A percentile compares a stretch with the other conserved stretches of the same genome.
These are phyloP conservation scores for Boletus calvinii DNA, from an alignment of 1,284 basidiomycete genomes.

Conservation along the genomic window DNA sequence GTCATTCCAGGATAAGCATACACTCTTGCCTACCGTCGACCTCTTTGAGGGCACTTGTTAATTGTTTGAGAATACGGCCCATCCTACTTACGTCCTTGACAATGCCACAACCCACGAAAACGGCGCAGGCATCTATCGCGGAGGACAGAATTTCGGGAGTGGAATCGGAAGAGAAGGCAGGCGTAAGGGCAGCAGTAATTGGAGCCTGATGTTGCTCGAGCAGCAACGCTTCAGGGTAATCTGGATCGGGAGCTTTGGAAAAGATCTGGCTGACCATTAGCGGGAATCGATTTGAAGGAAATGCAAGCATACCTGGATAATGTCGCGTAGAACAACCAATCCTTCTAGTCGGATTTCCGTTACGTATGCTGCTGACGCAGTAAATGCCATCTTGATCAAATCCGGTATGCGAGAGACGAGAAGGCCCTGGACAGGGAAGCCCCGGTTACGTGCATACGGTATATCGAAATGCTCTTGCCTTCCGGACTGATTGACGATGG, in stretches of 20 bases:
- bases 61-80: constrained; percentile 91
- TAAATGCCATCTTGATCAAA: constrained; percentile 97
- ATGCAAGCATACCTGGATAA: constrained; percentile 73
- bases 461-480: constrained; percentile 82
- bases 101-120: constrained; percentile 95
- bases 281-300: neutral
- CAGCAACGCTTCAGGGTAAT: constrained; percentile 86
- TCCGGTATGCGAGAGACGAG: constrained; percentile 86
- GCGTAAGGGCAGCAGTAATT: constrained; percentile 96
- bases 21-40: constrained; percentile 62
- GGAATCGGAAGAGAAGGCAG: constrained; percentile 92
- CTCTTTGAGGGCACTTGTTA: constrained; percentile 88
- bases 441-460: constrained; percentile 54
- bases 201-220: constrained; percentile 99
- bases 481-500: constrained; percentile 70
- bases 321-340: constrained; percentile 84
- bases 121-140: constrained; percentile 91
- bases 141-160: constrained; percentile 94
- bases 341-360: constrained; percentile 96
- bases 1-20: neutral
- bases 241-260: constrained; percentile 84
- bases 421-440: constrained; percentile 50
- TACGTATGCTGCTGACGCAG: constrained; percentile 93
- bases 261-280: constrained; percentile 61
- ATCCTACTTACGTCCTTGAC: constrained; percentile 88